Evolutionary conservation across 306 rosid genomes (phyloP), one percentile per base, ranked within the genome.

Genomic region (Prunus salicina): DNA sequence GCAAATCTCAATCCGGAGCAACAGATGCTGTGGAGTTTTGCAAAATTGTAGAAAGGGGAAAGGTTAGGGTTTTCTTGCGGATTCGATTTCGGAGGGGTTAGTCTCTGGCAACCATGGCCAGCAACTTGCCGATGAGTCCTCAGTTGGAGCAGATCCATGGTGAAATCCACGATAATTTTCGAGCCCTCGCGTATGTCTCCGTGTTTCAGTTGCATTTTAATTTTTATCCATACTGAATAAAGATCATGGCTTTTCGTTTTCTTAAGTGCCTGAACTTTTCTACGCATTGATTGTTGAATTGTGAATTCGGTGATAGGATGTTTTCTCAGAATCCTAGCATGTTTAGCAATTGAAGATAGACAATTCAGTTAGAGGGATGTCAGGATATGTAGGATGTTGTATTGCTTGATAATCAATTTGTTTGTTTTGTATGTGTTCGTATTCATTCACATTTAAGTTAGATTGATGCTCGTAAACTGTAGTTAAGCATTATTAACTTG

Each of bases 71-170:
- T 57, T 58, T 58, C 41, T 57, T 12, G 55, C 38, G 18, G 67
- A 22, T 43, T 60, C 69, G 69, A 46, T 18, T 61, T 30, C 46
- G 58, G 60, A 25, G 60, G 77, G 65, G 25, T 57, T 45, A 73
- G 47, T 73, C 77, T 45, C 86, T 83, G 85, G 85, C 93, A 58
- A 64, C 80, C 78, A 92, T 92, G 97, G 89, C 97, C 72, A 58
- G 82, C 86, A 84, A 76, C 79, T 88, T 92, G 84, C 91, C 83
- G 69, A 96, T 92, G 99, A 82, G 75, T 47, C 91, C 98, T 73
- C 90, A 92, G 86, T 85, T 96, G 76, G 99, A 96, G 91, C 99
- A 92, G 98, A 96, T 92, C 96, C 96, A 96, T 57, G 97, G 98
- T 27, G 97, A 96, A 91, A 96, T 96, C 85, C 92, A 84, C 69